Percentiles rank a stretch among this genome's conserved stretches.
phyloP scores from a whole-genome alignment of 495 filamentous ascomycete species.

The Bombardia bombarda region DNA sequence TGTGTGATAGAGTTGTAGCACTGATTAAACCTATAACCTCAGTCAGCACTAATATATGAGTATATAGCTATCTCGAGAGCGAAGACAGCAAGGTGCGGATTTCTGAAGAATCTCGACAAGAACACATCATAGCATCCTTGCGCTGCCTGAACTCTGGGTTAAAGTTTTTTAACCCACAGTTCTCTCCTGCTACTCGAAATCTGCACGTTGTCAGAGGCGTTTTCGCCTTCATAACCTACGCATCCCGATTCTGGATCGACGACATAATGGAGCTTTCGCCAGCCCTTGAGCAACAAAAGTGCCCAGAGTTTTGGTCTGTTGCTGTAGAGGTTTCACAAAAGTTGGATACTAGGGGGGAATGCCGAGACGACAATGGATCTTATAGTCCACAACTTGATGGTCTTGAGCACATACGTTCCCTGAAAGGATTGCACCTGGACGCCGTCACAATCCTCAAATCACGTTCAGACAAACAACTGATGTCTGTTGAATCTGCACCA shows the following conservation, averaged over 20 bases:
- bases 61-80: slow-evolving; percentile 18
- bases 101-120: background rate
- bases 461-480: no score
- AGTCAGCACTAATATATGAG: background rate
- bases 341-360: no score
- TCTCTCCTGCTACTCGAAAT: background rate
- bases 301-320: no score
- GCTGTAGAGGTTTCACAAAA: no score
- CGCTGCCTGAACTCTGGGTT: slow-evolving; percentile 13
- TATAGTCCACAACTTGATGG: no score
- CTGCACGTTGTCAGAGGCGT: slow-evolving; percentile 16
- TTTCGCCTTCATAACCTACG: slow-evolving; percentile 21
- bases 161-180: background rate
- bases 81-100: slow-evolving; percentile 6
- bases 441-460: no score
- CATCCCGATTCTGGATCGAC: slow-evolving; percentile 18
- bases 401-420: no score
- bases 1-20: background rate
- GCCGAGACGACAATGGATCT: no score
- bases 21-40: background rate
- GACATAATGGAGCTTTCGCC: no score
- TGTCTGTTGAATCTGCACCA: no score
- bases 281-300: no score
- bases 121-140: slow-evolving; percentile 13
- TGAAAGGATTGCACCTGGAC: no score